Evolutionary conservation across 164 flowering plant species (phyloP).

Genomic region (Umbilicus rupestris): DNA sequence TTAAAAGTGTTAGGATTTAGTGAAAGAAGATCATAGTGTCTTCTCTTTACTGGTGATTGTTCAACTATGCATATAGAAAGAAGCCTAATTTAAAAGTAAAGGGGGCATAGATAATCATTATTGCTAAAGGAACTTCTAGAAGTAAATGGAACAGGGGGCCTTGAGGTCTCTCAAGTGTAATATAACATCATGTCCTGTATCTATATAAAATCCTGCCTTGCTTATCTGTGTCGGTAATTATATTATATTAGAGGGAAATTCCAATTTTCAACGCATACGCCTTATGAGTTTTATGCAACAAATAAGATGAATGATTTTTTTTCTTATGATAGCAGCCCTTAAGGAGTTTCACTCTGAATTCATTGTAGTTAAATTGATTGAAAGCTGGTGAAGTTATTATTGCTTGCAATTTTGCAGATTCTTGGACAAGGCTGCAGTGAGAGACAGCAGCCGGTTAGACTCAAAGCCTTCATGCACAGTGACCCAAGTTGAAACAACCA

Average conservation of each 20-base stretch:
- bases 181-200: background rate
- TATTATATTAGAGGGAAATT: background rate
- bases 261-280: background rate
- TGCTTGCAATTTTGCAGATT: constrained; percentile 31
- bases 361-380: background rate
- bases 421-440: constrained; percentile 77
- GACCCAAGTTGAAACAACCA: constrained; percentile 73
- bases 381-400: background rate
- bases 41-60: background rate
- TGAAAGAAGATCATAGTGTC: constrained; percentile 6
- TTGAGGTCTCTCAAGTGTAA: background rate
- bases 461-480: constrained; percentile 48
- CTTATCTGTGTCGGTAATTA: background rate
- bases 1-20: background rate
- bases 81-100: background rate
- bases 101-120: background rate
- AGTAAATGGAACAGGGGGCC: background rate
- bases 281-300: background rate
- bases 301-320: background rate
- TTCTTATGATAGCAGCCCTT: background rate
- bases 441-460: constrained; percentile 16
- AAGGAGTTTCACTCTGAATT: background rate
- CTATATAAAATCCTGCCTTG: background rate
- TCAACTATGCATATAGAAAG: background rate
- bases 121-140: background rate